phyloP scores from a whole-genome alignment of 2,329 filamentous ascomycete genomes.

The Colletotrichum viniferum region DNA sequence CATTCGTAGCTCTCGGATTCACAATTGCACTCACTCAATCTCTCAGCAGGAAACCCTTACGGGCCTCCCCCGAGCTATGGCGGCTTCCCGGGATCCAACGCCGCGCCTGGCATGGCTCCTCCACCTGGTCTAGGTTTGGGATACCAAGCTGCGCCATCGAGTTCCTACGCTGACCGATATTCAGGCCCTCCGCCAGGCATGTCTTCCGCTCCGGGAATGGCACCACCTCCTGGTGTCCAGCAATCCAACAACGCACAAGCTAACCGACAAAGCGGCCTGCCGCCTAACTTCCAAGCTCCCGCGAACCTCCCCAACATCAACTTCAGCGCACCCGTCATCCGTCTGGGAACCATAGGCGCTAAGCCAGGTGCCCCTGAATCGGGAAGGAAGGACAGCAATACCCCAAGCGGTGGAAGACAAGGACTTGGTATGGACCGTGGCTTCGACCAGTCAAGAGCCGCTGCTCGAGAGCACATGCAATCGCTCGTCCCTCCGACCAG shows the following conservation, averaged over 20 bases:
- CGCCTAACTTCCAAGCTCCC: slow-evolving; percentile 84
- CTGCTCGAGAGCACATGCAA: slow-evolving; percentile 71
- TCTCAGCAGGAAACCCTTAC: slow-evolving; percentile 59
- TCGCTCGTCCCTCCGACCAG: slow-evolving; percentile 80
- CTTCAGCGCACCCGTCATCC: slow-evolving; percentile 95
- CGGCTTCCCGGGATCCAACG: slow-evolving; percentile 65
- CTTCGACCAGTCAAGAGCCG: slow-evolving; percentile 69
- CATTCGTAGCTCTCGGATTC: slow-evolving; percentile 17
- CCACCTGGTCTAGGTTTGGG: slow-evolving; percentile 81
- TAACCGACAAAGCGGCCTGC: slow-evolving; percentile 80
- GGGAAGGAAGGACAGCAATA: slow-evolving; percentile 48
- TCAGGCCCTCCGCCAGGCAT: slow-evolving; percentile 80
- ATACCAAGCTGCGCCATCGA: not conserved
- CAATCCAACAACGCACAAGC: slow-evolving; percentile 75
- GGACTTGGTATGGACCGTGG: slow-evolving; percentile 67
- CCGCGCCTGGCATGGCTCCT: slow-evolving; percentile 72
- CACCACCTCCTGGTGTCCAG: slow-evolving; percentile 77
- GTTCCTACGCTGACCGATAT: slow-evolving; percentile 20
- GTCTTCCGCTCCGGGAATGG: slow-evolving; percentile 80
- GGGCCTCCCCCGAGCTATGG: slow-evolving; percentile 77
- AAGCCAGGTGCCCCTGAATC: slow-evolving; percentile 55
- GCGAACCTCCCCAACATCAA: slow-evolving; percentile 97
- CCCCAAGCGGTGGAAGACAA: slow-evolving; percentile 44
- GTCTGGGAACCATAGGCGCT: slow-evolving; percentile 79
- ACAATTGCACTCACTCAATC: slow-evolving; percentile 20